Conservation (phyloP, 768 basidiomycete genomes). For the Mycena galericulata region DNA sequence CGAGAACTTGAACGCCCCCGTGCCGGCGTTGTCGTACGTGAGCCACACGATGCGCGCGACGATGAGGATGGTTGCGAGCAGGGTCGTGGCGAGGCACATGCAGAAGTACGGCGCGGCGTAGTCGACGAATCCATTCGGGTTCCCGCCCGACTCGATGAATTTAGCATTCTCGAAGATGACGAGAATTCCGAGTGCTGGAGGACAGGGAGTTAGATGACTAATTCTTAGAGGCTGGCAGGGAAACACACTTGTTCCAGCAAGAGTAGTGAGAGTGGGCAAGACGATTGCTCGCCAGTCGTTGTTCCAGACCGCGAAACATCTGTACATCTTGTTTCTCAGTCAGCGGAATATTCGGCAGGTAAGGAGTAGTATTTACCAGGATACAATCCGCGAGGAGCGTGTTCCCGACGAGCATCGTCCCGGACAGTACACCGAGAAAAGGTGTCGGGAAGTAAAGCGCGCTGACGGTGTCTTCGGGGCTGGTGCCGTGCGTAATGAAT, state of each 20-base stretch:
- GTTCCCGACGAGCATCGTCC: conserved; percentile 23
- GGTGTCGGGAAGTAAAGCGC: background rate
- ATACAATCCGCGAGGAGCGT: conserved; percentile 32
- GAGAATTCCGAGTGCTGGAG: conserved; percentile 24
- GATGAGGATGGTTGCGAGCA: conserved; percentile 29
- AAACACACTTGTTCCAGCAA: conserved; percentile 22
- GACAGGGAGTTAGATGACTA: background rate
- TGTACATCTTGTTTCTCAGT: conserved; percentile 44
- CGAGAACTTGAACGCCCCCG: conserved; percentile 26
- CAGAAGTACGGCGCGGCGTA: conserved; percentile 27
- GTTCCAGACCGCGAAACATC: conserved; percentile 47
- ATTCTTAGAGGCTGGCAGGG: background rate
- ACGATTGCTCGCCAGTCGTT: conserved; percentile 26
- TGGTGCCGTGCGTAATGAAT: conserved; percentile 24
- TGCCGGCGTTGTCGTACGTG: conserved; percentile 19
- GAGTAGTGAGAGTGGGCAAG: conserved; percentile 30
- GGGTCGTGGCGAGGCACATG: conserved; percentile 29
- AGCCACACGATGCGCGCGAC: conserved; percentile 33
- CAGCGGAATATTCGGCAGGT: background rate
- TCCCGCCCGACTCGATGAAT: conserved; percentile 20
- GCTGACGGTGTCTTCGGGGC: conserved; percentile 12
- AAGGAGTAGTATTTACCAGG: conserved; percentile 3
- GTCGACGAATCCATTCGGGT: conserved; percentile 29
- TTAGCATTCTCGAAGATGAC: conserved; percentile 14
- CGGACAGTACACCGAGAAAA: conserved; percentile 5